phyloP scores from a whole-genome alignment of 192 early-diverging fungal species.

The Ambispora gerdemannii region DNA sequence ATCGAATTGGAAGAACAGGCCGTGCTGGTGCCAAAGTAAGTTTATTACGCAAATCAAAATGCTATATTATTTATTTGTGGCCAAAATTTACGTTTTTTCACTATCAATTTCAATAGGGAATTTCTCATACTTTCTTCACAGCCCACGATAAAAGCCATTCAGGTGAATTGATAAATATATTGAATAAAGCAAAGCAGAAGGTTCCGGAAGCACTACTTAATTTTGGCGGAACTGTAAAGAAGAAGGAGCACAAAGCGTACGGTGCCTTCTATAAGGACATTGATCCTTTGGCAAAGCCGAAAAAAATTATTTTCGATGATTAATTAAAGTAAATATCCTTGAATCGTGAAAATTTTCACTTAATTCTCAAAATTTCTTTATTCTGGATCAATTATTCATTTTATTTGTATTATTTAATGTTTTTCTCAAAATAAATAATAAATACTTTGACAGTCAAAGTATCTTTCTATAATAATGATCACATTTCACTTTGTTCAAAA shows the following conservation, averaged over 20 bases:
- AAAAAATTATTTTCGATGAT: conserved; percentile 86
- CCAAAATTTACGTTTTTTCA: too few species aligned
- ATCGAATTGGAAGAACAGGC: conserved; percentile 95
- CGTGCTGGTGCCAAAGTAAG: conserved; percentile 81
- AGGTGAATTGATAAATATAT: conserved; percentile 86
- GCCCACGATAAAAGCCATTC: conserved; percentile 83
- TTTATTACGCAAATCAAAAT: too few species aligned
- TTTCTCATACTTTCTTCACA: conserved; percentile 92
- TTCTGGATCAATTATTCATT: too few species aligned
- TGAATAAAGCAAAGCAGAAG: conserved; percentile 79
- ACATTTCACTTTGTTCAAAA: conserved; percentile 18
- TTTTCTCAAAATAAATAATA: too few species aligned
- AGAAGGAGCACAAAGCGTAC: conserved; percentile 93
- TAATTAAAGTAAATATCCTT: too few species aligned
- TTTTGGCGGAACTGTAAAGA: conserved; percentile 95
- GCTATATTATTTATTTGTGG: too few species aligned
- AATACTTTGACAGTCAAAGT: too few species aligned
- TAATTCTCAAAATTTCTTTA: too few species aligned
- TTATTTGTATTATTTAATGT: too few species aligned
- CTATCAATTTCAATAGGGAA: conserved; percentile 49
- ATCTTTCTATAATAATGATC: too few species aligned
- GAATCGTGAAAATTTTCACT: too few species aligned
- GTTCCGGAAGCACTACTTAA: conserved; percentile 87
- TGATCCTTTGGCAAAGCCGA: conserved; percentile 76
- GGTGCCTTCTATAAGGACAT: conserved; percentile 94